These are phyloP conservation scores for Penicillium sp. DNA, from an alignment of 2,329 filamentous ascomycete genomes.

Conservation along the genomic window DNA sequence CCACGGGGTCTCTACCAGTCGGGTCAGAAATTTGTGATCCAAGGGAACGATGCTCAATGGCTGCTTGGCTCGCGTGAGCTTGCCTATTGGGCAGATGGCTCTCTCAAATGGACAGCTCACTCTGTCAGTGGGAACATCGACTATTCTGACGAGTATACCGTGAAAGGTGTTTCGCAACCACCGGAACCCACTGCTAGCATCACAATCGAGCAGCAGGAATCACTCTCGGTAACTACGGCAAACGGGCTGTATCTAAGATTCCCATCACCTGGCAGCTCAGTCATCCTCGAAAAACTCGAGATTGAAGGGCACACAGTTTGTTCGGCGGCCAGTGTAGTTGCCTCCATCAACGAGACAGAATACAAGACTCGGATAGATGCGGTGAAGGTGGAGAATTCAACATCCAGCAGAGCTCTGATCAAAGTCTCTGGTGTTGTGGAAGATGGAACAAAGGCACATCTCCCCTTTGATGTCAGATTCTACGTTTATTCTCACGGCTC, in stretches of 20 bases:
- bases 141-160: constrained; percentile 5
- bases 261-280: constrained; percentile 1
- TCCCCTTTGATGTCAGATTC: constrained; percentile 19
- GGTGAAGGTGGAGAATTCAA: constrained; percentile 12
- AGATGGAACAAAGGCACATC: constrained; percentile 1
- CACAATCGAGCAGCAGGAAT: not conserved
- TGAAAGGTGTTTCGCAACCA: constrained; percentile 1
- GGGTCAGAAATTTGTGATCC: constrained; percentile 15
- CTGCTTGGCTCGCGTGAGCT: constrained; percentile 16
- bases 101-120: constrained; percentile 19
- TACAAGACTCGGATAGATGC: constrained; percentile 7
- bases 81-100: constrained; percentile 19
- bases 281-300: constrained; percentile 8
- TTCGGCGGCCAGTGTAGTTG: constrained; percentile 11
- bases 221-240: constrained; percentile 3
- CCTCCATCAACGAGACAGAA: constrained; percentile 11
- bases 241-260: constrained; percentile 8
- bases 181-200: not conserved
- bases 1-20: constrained; percentile 6
- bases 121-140: constrained; percentile 12
- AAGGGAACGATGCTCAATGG: constrained; percentile 3
- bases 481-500: constrained; percentile 16
- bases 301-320: constrained; percentile 9
- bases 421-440: constrained; percentile 14
- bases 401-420: constrained; percentile 9